These are phyloP conservation scores for Yamagishiella unicocca DNA, from an alignment of 139 green algal species.

Conservation along the genomic window DNA sequence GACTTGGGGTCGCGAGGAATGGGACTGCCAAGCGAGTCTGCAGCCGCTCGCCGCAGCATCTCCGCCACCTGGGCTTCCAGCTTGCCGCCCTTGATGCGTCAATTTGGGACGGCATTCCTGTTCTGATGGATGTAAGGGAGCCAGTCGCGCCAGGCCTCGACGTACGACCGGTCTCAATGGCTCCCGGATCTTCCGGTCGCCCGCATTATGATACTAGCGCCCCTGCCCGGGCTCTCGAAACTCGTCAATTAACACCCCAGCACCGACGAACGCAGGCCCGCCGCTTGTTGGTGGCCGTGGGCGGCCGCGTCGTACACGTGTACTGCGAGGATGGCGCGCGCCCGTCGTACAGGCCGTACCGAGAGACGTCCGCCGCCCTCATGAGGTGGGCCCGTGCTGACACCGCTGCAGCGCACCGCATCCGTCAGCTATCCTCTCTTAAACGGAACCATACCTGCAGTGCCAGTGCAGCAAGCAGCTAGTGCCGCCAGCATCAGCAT, in stretches of 20 bases:
- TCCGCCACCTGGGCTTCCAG: too few relatives aligned
- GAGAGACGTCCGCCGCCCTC: conserved; percentile 62
- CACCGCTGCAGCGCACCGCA: neutral
- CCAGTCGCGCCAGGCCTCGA: neutral
- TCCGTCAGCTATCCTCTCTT: too few relatives aligned
- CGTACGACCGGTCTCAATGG: neutral
- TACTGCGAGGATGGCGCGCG: conserved; percentile 63
- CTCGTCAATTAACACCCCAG: neutral
- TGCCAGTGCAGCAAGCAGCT: neutral
- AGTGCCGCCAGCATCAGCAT: neutral
- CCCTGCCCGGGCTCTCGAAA: neutral
- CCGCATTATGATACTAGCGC: neutral
- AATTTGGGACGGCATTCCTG: neutral
- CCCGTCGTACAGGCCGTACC: conserved; percentile 70
- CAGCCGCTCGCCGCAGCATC: too few relatives aligned
- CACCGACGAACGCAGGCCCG: conserved; percentile 65
- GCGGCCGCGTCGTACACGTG: conserved; percentile 67
- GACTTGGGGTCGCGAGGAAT: too few relatives aligned
- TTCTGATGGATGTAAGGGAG: neutral
- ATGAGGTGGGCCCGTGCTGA: conserved; percentile 38
- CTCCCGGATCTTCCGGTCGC: neutral
- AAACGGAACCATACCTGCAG: too few relatives aligned
- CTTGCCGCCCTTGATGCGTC: too few relatives aligned
- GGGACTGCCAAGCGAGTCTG: too few relatives aligned
- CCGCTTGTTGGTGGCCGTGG: conserved; percentile 51